Base-by-base conservation (phyloP, 805 yeast genomes). In the Saccharomycopsis sp. region DNA sequence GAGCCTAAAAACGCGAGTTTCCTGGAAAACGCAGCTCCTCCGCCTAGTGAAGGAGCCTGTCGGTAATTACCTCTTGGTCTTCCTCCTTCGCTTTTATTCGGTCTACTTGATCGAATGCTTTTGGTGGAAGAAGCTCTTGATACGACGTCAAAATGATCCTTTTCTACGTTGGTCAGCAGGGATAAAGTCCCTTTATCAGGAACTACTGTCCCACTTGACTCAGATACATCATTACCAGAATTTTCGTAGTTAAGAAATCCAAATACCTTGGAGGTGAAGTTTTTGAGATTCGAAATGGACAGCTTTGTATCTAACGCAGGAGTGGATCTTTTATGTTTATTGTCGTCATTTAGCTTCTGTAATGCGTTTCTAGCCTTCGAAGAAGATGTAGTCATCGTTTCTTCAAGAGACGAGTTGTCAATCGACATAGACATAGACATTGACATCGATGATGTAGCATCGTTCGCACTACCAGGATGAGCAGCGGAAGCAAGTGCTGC, bases 271-370 rank as follows among this genome's bases (percentile, higher is more conserved):
- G 49, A 17, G 7, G 49, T 44, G 22, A 44, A 19, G 49, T n/a
- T 44, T 44, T 44, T 44, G 22, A 44, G 22, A 44, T 44, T 44
- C 8, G 49, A 44, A 44, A 44, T 44, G 20, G 49, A 44, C 49
- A 44, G 49, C 12, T 44, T 44, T 8, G 49, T 19, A 17, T 44
- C 49, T 12, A 44, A 44, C 19, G 49, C 7, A 17, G 19, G 49
- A 9, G 14, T 9, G 8, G 12, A 17, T n/a, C 20, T n/a, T 44
- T 12, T 44, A 17, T 44, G 19, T 44, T 44, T 44, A 12, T 17
- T 44, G 49, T 44, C 49, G 5, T 44, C 49, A 12, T 17, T 44
- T 5, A 44, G 49, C 22, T 44, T 44, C 22, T 44, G 19, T 19
- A 44, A 44, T 7, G 22, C 49, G 19, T 7, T 44, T 44, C 22